Base-by-base conservation (phyloP, 495 filamentous ascomycete genomes). In the Apodospora peruviana region DNA sequence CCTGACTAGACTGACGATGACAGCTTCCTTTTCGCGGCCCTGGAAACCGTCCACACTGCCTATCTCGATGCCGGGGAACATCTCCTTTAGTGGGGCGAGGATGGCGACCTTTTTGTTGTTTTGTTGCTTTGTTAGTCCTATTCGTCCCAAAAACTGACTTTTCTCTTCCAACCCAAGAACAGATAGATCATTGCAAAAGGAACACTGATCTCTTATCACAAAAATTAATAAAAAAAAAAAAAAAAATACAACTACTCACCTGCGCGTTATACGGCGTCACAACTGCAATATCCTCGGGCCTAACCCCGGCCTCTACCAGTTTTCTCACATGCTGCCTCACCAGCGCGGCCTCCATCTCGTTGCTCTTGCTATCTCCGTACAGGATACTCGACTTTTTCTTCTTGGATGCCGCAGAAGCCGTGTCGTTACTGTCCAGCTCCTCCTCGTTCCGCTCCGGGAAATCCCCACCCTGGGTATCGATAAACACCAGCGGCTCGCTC, bases 31-130 rank as follows among this genome's bases (percentile, higher is more conserved):
- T 69, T 99, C 93, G 11, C 93, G 78, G 32, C 93, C 93, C 63
- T 99, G 93, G 63, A 99, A 99, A 5, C 90, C 91, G 68, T 99
- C 93, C 2, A 99, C 88, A 56, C 87, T 95, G 21, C 93, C 93
- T 16, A 97, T 69, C 63, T 99, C 93, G 12, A 99, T 80, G 3
- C 83, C 90, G 0, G 84, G 85, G 53, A 86, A 95, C 37, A 73
- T 71, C 44, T 91, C 86, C 48, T 91, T 89, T 16, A 98, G 74
- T 35, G 81, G 77, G 2, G 89, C 78, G 43, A 98, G 71, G 0
- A 95, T 68, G 2, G 85, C 81, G 7, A 96, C 74, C 80, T 85
- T 45, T n/a, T 32, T 16, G n/a, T n/a, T 43, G 52, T 21, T 42
- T 16, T n/a, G n/a, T n/a, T n/a, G n/a, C n/a, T n/a, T n/a, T n/a